Evolutionary conservation across 805 yeast genomes (phyloP).

Genomic region (Candida morakotiae): DNA sequence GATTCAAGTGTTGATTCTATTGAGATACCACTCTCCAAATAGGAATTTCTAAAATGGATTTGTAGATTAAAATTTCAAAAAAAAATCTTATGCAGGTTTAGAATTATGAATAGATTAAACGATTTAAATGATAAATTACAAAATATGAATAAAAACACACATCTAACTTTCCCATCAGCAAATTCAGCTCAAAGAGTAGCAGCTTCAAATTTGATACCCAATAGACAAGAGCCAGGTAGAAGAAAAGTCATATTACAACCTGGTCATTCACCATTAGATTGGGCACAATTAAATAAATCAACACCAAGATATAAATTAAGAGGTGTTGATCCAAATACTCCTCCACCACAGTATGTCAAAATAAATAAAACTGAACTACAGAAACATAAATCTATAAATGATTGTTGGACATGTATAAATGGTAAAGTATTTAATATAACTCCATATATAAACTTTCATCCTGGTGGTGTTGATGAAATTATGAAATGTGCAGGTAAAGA

Average conservation of each 20-base stretch:
- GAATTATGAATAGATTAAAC: background rate
- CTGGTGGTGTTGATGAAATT: slow-evolving; percentile 83
- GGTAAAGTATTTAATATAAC: slow-evolving; percentile 87
- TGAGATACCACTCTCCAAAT: too few species aligned
- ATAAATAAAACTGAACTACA: slow-evolving; percentile 56
- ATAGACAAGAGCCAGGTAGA: slow-evolving; percentile 12
- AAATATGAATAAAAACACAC: background rate
- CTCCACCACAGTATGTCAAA: slow-evolving; percentile 47
- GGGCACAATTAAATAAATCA: slow-evolving; percentile 61
- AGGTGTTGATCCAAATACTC: slow-evolving; percentile 47
- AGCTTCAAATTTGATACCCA: background rate
- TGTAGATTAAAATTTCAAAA: too few species aligned
- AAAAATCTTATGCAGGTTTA: slow-evolving; percentile 1
- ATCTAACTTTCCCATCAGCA: slow-evolving; percentile 23
- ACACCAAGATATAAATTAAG: slow-evolving; percentile 46
- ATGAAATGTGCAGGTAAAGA: slow-evolving; percentile 80
- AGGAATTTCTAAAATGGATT: too few species aligned
- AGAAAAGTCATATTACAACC: slow-evolving; percentile 63
- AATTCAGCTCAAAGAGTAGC: slow-evolving; percentile 32
- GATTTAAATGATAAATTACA: background rate
- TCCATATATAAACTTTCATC: slow-evolving; percentile 79
- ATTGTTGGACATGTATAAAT: slow-evolving; percentile 82
- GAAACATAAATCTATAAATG: slow-evolving; percentile 55
- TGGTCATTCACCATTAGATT: slow-evolving; percentile 82
- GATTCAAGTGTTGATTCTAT: too few species aligned